These are phyloP conservation scores for Erucastrum elatum DNA, from an alignment of 345 rosid genomes.

Conservation along the genomic window DNA sequence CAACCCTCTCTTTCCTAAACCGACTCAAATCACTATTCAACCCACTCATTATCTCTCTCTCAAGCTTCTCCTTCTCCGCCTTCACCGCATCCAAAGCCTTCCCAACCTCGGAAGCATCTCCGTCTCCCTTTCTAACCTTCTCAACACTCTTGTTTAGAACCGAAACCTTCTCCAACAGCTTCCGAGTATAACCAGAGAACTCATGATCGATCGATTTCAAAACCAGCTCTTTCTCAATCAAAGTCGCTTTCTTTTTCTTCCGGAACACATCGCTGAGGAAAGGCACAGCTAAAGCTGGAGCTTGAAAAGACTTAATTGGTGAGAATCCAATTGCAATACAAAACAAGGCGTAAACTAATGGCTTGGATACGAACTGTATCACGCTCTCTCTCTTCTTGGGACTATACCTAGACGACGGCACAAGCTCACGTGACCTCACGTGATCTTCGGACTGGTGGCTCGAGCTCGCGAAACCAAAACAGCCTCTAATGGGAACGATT, in stretches of 20 bases:
- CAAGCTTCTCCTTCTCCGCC: conserved; percentile 57
- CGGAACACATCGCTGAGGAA: conserved; percentile 43
- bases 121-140: conserved; percentile 60
- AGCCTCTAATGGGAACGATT: conserved; percentile 32
- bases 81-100: conserved; percentile 57
- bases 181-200: conserved; percentile 55
- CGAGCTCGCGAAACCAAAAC: conserved; percentile 30
- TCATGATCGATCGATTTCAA: conserved; percentile 49
- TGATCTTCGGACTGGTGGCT: conserved; percentile 14
- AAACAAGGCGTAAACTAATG: conserved; percentile 52
- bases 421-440: conserved; percentile 23
- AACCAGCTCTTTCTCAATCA: conserved; percentile 42
- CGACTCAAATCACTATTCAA: conserved; percentile 48
- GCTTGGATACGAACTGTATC: conserved; percentile 45
- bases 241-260: conserved; percentile 38
- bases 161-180: conserved; percentile 63
- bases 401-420: neutral
- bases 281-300: conserved; percentile 57
- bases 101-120: conserved; percentile 42
- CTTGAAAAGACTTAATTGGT: conserved; percentile 48
- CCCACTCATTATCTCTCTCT: conserved; percentile 62
- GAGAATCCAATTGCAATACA: conserved; percentile 67
- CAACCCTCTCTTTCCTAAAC: conserved; percentile 53
- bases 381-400: conserved; percentile 31
- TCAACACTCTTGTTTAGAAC: conserved; percentile 54